phyloP scores from a whole-genome alignment of 176 grass and related monocot species.

The Bromus sterilis region DNA sequence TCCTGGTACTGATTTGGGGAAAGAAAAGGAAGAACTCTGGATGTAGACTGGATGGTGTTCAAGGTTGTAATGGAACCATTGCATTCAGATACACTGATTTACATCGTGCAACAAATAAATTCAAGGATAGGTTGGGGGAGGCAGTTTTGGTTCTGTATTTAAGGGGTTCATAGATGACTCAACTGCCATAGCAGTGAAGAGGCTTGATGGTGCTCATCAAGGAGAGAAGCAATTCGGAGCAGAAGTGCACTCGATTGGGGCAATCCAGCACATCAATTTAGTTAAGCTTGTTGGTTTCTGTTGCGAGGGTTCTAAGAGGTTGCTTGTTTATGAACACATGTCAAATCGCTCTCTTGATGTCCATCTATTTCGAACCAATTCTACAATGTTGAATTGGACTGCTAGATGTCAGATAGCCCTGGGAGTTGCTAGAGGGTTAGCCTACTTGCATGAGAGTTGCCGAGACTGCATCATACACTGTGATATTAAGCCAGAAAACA shows the following conservation, averaged over 20 bases:
- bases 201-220: conserved; percentile 26
- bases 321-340: conserved; percentile 76
- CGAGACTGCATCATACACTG: background rate
- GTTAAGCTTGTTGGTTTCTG: conserved; percentile 54
- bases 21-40: no score
- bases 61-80: no score
- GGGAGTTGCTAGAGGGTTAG: background rate
- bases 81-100: no score
- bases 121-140: no score
- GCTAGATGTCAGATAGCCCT: background rate
- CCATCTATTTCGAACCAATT: background rate
- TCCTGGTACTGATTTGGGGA: no score
- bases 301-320: conserved; percentile 8
- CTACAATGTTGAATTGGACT: background rate
- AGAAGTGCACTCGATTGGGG: conserved; percentile 25
- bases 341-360: background rate
- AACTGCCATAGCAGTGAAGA: conserved; percentile 44
- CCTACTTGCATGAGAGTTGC: background rate
- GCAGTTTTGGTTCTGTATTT: background rate
- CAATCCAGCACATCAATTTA: conserved; percentile 57
- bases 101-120: no score
- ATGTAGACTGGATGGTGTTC: no score
- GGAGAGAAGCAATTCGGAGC: conserved; percentile 58
- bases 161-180: conserved; percentile 32
- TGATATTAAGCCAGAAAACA: background rate